These are phyloP conservation scores for Leccinum solheimii DNA, from an alignment of 1,284 basidiomycete genomes.

Conservation along the genomic window DNA sequence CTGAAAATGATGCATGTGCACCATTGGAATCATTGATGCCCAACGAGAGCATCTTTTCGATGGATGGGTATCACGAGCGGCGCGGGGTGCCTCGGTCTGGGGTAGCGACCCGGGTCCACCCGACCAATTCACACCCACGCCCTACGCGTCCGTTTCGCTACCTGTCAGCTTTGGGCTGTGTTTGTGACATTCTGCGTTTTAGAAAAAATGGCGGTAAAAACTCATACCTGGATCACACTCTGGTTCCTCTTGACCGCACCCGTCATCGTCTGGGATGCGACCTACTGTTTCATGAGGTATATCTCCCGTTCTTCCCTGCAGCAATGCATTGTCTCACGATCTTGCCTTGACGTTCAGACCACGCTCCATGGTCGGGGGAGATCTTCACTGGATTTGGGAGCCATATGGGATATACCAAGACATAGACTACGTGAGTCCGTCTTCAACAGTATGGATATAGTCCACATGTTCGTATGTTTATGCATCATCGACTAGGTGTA, in stretches of 20 bases:
- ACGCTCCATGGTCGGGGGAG: constrained; percentile 72
- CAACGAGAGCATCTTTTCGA: background rate
- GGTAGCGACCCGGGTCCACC: background rate
- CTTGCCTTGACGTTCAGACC: constrained; percentile 40
- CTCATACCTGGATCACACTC: constrained; percentile 60
- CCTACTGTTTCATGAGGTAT: constrained; percentile 73
- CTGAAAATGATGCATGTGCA: background rate
- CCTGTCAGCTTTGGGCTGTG: background rate
- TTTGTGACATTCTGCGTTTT: background rate
- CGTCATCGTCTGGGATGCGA: constrained; percentile 66
- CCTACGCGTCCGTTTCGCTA: background rate
- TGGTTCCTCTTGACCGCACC: constrained; percentile 68
- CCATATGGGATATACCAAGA: constrained; percentile 79
- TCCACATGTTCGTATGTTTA: background rate
- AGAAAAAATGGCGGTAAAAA: constrained; percentile 47
- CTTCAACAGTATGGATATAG: background rate
- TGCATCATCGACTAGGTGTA: constrained; percentile 58
- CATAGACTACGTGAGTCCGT: constrained; percentile 56
- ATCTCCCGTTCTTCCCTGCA: background rate
- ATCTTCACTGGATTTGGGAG: constrained; percentile 86
- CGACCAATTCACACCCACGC: constrained; percentile 9
- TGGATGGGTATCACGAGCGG: background rate
- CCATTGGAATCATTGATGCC: background rate
- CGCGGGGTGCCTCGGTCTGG: background rate
- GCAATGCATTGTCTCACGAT: background rate